Conservation (phyloP, 1,139 yeast genomes). For the Eremothecium sinecaudum region DNA sequence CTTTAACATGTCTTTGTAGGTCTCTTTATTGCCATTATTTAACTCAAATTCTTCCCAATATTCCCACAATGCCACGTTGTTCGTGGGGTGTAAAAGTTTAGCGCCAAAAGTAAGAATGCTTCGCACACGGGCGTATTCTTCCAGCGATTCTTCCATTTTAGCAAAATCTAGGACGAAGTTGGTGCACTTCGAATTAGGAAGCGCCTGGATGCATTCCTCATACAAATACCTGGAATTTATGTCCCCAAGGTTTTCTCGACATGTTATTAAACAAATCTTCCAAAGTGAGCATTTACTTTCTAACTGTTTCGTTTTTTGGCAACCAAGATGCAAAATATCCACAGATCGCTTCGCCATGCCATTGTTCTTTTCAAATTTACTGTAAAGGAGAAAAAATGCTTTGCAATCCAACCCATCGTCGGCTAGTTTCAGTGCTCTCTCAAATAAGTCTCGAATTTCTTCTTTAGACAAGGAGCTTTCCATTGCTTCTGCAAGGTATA, state of each 20-base stretch:
- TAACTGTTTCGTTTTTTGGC: conserved; percentile 12
- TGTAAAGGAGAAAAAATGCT: conserved; percentile 46
- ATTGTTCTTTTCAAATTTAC: conserved; percentile 49
- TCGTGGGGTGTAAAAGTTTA: conserved; percentile 38
- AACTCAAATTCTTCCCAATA: conserved; percentile 71
- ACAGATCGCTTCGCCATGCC: conserved; percentile 40
- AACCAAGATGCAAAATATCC: conserved; percentile 37
- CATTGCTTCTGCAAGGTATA: conserved; percentile 50
- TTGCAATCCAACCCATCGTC: conserved; percentile 35
- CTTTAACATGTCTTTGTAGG: conserved; percentile 67
- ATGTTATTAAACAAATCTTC: conserved; percentile 17
- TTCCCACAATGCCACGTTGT: conserved; percentile 40
- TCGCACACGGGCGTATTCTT: conserved; percentile 43
- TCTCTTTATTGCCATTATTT: conserved; percentile 56
- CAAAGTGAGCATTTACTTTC: conserved; percentile 19
- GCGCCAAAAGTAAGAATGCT: conserved; percentile 45
- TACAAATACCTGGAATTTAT: conserved; percentile 18
- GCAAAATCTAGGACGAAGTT: conserved; percentile 22
- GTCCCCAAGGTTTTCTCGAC: conserved; percentile 14
- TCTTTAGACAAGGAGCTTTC: conserved; percentile 38
- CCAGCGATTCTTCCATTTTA: conserved; percentile 24
- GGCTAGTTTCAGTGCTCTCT: conserved; percentile 50
- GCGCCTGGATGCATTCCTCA: conserved; percentile 20
- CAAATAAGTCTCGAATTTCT: conserved; percentile 65
- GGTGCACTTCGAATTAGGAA: conserved; percentile 21